phyloP scores from a whole-genome alignment of 257 asterid species.

The Primulina eburnea region DNA sequence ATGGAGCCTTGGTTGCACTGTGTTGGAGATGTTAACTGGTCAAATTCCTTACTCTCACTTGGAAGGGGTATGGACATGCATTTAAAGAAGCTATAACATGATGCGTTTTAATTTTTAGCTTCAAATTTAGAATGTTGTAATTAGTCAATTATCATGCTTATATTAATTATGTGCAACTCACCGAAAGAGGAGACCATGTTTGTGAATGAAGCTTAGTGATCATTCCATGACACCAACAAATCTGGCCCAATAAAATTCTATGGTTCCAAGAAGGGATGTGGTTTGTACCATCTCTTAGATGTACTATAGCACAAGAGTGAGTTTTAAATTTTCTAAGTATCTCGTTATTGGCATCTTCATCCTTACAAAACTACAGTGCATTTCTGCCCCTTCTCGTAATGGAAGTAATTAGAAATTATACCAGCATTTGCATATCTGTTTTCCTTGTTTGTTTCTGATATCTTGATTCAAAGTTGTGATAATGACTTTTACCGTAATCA shows the following conservation, averaged over 20 bases:
- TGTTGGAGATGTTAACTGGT: conserved; percentile 63
- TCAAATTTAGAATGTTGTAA: not conserved
- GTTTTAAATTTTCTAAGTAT: too few relatives aligned
- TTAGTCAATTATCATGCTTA: not conserved
- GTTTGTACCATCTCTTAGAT: conserved; percentile 11
- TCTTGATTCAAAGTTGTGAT: not conserved
- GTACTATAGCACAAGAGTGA: not conserved
- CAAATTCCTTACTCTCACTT: conserved; percentile 63
- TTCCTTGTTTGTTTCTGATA: not conserved
- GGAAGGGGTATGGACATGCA: conserved; percentile 52
- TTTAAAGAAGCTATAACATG: conserved; percentile 6
- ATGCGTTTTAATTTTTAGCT: conserved; percentile 6
- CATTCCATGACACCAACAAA: conserved; percentile 5
- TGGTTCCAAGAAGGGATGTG: conserved; percentile 12
- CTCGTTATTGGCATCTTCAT: not conserved
- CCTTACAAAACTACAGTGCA: not conserved
- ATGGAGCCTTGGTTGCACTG: conserved; percentile 74
- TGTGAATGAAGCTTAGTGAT: conserved; percentile 6
- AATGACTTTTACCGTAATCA: not conserved
- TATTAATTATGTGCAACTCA: conserved; percentile 12
- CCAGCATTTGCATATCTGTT: not conserved
- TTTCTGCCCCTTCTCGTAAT: not conserved
- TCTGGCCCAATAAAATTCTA: conserved; percentile 2
- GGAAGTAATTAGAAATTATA: not conserved
- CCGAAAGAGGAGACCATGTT: not conserved